Percentiles rank a stretch among this genome's conserved stretches.
These are phyloP conservation scores for Thermomucor indicae-seudaticae DNA, from an alignment of 371 early-diverging fungal genomes.

Conservation along the genomic window DNA sequence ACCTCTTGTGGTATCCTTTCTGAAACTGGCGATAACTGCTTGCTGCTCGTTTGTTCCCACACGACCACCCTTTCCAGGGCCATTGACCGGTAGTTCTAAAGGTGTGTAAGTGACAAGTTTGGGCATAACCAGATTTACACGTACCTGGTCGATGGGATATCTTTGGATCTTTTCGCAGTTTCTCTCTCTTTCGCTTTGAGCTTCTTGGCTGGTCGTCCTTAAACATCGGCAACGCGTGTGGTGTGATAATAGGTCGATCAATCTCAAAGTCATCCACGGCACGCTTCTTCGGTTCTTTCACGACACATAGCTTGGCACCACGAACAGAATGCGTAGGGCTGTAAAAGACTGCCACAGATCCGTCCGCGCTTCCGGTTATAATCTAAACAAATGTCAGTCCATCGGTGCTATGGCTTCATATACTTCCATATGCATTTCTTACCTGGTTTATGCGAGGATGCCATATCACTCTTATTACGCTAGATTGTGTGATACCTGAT, in stretches of 20 bases:
- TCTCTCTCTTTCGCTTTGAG: constrained; percentile 74
- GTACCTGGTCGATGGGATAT: constrained; percentile 71
- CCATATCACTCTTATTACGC: constrained; percentile 82
- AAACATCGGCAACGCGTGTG: constrained; percentile 87
- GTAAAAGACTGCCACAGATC: constrained; percentile 74
- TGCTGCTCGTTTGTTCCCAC: constrained; percentile 82
- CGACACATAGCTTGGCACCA: constrained; percentile 74
- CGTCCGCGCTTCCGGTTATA: constrained; percentile 74
- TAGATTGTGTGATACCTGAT: constrained; percentile 51
- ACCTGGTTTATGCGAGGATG: constrained; percentile 85
- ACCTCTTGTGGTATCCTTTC: constrained; percentile 79
- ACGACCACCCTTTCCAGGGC: constrained; percentile 84
- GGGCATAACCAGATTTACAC: background rate
- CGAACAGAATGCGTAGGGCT: constrained; percentile 66
- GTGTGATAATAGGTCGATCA: constrained; percentile 77
- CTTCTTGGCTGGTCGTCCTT: constrained; percentile 64
- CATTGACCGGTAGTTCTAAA: constrained; percentile 69
- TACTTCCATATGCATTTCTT: constrained; percentile 3
- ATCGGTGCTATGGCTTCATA: background rate
- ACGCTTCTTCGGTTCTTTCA: constrained; percentile 60
- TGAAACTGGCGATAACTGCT: constrained; percentile 76
- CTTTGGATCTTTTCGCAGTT: constrained; percentile 71
- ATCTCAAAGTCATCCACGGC: constrained; percentile 67
- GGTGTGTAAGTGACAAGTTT: background rate
- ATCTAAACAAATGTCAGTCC: constrained; percentile 32